Percentiles rank a stretch among this genome's conserved stretches.
Evolutionary conservation across 169 alveolate genomes (phyloP).

Genomic region (Cryptosporidium sp.): DNA sequence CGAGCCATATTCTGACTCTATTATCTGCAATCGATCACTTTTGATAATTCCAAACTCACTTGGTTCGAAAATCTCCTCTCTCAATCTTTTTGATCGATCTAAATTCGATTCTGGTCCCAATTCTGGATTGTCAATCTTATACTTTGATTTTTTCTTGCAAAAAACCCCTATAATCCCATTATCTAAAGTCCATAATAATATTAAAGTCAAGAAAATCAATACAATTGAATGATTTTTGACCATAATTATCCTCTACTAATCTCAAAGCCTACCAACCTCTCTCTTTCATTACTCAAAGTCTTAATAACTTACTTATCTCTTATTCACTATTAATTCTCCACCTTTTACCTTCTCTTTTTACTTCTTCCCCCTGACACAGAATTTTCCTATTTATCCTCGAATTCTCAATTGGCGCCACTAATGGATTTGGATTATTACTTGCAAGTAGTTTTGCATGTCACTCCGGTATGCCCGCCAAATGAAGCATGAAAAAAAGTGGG

Average conservation of each 20-base stretch:
- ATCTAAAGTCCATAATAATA: not conserved
- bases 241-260: not conserved
- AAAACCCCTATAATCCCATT: not conserved
- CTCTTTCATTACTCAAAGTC: not conserved
- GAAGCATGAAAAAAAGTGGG: not conserved
- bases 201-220: not conserved
- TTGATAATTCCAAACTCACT: conserved; percentile 14
- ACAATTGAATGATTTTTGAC: not conserved
- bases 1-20: not conserved
- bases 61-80: conserved; percentile 63
- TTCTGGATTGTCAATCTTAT: conserved; percentile 9
- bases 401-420: conserved; percentile 28
- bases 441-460: conserved; percentile 32
- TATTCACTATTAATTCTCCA: not conserved
- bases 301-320: not conserved
- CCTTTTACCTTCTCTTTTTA: not conserved
- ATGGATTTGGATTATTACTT: conserved; percentile 22
- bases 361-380: not conserved
- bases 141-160: not conserved
- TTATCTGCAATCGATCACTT: not conserved
- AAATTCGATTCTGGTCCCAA: conserved; percentile 20
- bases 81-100: conserved; percentile 64
- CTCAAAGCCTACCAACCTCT: not conserved
- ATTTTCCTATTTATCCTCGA: conserved; percentile 19
- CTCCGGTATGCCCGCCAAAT: not conserved